Conservation (phyloP, 1,284 basidiomycete genomes). For the Pterulicium gracile region DNA sequence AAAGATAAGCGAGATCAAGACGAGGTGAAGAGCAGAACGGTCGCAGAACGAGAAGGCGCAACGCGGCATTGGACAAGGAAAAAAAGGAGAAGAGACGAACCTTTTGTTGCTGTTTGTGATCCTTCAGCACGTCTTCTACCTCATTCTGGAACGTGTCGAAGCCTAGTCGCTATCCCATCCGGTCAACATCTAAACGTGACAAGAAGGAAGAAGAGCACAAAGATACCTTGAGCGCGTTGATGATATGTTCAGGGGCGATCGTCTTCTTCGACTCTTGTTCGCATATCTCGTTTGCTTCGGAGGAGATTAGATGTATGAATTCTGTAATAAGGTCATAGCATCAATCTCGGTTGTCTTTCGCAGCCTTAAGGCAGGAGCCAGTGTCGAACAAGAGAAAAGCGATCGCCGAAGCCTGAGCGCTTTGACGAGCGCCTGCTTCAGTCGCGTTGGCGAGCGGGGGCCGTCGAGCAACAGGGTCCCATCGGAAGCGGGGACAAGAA, state of each 20-base stretch:
- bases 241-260: constrained; percentile 96
- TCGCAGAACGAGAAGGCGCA: no score
- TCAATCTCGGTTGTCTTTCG: constrained; percentile 9
- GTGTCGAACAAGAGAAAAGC: no score
- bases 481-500: constrained; percentile 10
- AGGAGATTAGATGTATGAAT: constrained; percentile 96
- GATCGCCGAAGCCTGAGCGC: no score
- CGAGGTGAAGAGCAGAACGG: no score
- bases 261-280: constrained; percentile 99
- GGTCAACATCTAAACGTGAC: constrained; percentile 8
- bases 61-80: constrained; percentile 10
- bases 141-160: constrained; percentile 83
- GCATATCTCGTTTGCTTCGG: constrained; percentile 96
- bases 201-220: constrained; percentile 2
- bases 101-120: constrained; percentile 94
- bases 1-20: no score
- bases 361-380: no score
- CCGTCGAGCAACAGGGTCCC: background rate
- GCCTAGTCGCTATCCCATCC: constrained; percentile 58
- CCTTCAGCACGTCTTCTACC: constrained; percentile 86
- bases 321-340: constrained; percentile 40
- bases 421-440: background rate
- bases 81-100: constrained; percentile 28
- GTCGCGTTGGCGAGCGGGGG: background rate
- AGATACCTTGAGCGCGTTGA: constrained; percentile 79